Evolutionary conservation across 2,329 filamentous ascomycete genomes (phyloP).

Genomic region (Beauveria bassiana): DNA sequence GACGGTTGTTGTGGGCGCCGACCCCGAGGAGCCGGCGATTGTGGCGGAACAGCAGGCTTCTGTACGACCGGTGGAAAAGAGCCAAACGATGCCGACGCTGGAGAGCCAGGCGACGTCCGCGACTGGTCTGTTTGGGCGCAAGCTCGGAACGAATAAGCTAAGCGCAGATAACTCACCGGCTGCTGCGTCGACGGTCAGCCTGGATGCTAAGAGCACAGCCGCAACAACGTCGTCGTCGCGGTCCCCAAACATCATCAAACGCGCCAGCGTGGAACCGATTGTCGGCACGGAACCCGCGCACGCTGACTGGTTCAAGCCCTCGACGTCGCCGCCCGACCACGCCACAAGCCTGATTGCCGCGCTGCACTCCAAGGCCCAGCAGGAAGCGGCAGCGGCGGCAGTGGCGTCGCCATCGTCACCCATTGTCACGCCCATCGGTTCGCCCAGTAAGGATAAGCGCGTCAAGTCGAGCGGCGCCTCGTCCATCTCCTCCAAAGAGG

Average conservation of each 20-base stretch:
- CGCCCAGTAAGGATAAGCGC: constrained; percentile 27
- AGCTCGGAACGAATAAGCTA: constrained; percentile 30
- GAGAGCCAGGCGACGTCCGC: constrained; percentile 27
- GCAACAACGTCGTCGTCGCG: constrained; percentile 26
- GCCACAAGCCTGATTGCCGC: constrained; percentile 61
- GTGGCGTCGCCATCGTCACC: constrained; percentile 30
- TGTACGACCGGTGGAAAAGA: constrained; percentile 46
- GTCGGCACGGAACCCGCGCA: constrained; percentile 61
- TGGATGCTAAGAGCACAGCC: constrained; percentile 37
- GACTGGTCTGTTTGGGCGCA: constrained; percentile 44
- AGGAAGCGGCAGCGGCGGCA: constrained; percentile 36
- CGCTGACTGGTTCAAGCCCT: constrained; percentile 54
- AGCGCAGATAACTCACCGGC: constrained; percentile 20
- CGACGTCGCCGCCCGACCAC: constrained; percentile 48
- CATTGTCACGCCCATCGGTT: constrained; percentile 32
- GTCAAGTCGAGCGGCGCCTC: constrained; percentile 39
- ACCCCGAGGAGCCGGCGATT: background rate
- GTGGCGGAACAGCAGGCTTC: constrained; percentile 28
- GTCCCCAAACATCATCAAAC: constrained; percentile 29
- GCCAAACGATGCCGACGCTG: constrained; percentile 38
- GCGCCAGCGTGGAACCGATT: constrained; percentile 50
- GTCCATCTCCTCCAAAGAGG: constrained; percentile 41
- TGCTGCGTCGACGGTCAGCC: constrained; percentile 39
- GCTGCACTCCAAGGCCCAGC: constrained; percentile 54
- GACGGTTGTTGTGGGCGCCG: background rate